Evolutionary conservation across 1,284 basidiomycete species (phyloP), one percentile per base, ranked within the genome.

Genomic region (Veloboletus limbatus): DNA sequence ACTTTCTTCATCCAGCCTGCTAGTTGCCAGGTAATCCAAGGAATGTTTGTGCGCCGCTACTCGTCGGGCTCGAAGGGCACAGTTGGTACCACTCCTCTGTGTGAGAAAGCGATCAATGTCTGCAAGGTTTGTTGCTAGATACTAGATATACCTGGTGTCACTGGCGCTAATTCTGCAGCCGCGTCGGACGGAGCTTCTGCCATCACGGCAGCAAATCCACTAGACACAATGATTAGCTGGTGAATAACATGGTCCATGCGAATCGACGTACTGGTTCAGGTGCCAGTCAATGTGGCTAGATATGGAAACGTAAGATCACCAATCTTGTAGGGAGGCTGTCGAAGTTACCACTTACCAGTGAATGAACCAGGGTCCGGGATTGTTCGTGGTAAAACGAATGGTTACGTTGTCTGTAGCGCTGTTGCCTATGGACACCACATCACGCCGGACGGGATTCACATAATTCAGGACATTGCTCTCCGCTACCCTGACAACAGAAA

Each of bases 361-460:
- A 35, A 75, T 51, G 60, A 74, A 68, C 74, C 76, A 75, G 8
- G 75, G 73, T 6, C 75, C 76, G 4, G 71, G 53, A 40, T 77
- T 77, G 45, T 76, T 62, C 3, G 75, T 74, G 20, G 43, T 44
- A 51, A 76, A 77, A 31, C 75, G 72, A 38, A 77, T 69, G 5
- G 71, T 74, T 13, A 72, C 70, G 21, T 70, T 69, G 47, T 69
- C 64, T 2, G 54, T 63, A 1, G 51, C 0, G 0, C 1, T 9
- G 3, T 0, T 11, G 3, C 62, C 64, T 0, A 56, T 44, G 11
- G 53, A 58, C 2, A 64, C 59, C 2, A 60, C 57, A 17, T 64
- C 62, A 1, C 66, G 54, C 3, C 60, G 52, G 20, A 67, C 51
- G 4, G 62, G 62, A 22, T 65, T 60, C 13, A 36, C 43, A 13